Percentiles rank a stretch among this genome's conserved stretches.
Conservation (phyloP, 768 basidiomycete species). For the Boletus rubescentipes region DNA sequence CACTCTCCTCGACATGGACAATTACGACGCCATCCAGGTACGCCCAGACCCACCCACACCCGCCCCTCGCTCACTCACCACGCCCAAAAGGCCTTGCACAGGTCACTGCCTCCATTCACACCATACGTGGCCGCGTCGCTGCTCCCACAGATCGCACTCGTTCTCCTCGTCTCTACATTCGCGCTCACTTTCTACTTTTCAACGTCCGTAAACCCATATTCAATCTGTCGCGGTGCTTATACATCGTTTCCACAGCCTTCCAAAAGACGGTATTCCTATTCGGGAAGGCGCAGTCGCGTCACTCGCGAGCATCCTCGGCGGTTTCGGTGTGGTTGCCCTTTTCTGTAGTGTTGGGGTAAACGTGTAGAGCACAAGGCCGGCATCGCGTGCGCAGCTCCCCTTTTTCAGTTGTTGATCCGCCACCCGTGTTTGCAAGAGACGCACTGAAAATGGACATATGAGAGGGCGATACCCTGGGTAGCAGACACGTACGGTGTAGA, state of each 20-base stretch:
- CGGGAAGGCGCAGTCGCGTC: conserved; percentile 71
- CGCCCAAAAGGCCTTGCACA: conserved; percentile 55
- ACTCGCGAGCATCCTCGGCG: conserved; percentile 75
- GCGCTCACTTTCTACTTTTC: conserved; percentile 89
- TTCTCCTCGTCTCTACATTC: conserved; percentile 75
- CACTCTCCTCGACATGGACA: conserved; percentile 41
- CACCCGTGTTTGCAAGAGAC: conserved; percentile 75
- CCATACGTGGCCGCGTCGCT: conserved; percentile 66
- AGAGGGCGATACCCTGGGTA: background rate
- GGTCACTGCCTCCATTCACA: conserved; percentile 63
- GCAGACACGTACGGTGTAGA: conserved; percentile 77
- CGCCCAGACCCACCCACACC: conserved; percentile 6
- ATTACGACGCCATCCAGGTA: conserved; percentile 59
- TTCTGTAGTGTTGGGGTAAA: conserved; percentile 46
- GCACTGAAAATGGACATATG: conserved; percentile 48
- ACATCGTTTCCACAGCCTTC: conserved; percentile 52
- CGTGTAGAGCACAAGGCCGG: conserved; percentile 25
- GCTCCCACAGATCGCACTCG: conserved; percentile 73
- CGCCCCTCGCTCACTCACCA: conserved; percentile 2
- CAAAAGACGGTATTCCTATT: conserved; percentile 64
- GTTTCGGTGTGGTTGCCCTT: conserved; percentile 86
- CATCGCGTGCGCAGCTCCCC: background rate
- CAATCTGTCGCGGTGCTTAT: conserved; percentile 2
- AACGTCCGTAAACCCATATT: conserved; percentile 50
- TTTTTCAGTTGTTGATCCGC: conserved; percentile 71